Evolutionary conservation across 495 filamentous ascomycete genomes (phyloP), one percentile per base, ranked within the genome.

Genomic region (Talaromyces thailandensis): DNA sequence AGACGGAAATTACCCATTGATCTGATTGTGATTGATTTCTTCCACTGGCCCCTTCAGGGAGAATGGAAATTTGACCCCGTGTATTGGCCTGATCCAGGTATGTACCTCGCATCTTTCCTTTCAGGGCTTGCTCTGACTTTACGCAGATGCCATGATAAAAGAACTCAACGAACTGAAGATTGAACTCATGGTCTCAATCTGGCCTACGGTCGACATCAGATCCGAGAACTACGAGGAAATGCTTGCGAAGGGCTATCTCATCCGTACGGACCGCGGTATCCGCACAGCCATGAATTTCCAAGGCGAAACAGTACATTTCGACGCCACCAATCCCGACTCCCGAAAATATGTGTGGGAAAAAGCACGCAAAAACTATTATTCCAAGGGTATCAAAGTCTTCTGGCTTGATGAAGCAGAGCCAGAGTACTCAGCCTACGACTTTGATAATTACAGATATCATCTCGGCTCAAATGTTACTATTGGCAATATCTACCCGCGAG

Each of bases 321-420:
- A 85, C 56, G 76, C 80, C 0, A 86, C 83, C 0, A 82, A 86
- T 63, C 78, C 82, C 0, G 75, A 68, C 16, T 76, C 82, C 0
- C 71, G 82, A 0, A 56, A 71, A 2, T 85, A 76, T 56, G 64
- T 85, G n/a, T 86, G 83, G 82, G 63, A 70, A n/a, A 78, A 74
- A 61, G 79, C 71, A 0, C 78, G 80, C 63, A 64, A 80, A 61
- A 79, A 85, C 69, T 85, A 86, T 71, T 80, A 81, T 67, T 69
- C 75, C 61, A 79, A 76, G 40, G 83, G 82, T n/a, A 83, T 86
- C 65, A 74, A 75, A 56, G 64, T 79, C 14, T 86, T 85, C 70
- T 86, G 83, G 82, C 78, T 86, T 6, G 83, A 86, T 62, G 82
- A 86, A 64, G 82, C 82, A 0, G 83, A 84, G 62, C 82, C 83